Conservation (phyloP, 345 rosid genomes). For the Citrus inodora region DNA sequence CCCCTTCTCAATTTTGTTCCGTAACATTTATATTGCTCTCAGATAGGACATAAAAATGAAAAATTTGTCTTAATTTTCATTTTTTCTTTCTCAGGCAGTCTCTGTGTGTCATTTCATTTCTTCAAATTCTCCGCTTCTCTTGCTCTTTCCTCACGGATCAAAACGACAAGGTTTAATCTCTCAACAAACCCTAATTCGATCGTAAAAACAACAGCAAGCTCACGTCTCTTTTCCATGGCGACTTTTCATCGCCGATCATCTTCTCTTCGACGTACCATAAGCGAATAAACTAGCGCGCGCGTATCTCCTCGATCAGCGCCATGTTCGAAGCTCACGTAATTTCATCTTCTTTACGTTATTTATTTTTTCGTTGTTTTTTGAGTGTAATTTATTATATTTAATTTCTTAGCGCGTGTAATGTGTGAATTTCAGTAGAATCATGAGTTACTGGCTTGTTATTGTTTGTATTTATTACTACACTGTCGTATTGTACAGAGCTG, state of each 20-base stretch:
- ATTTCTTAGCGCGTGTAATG: neutral
- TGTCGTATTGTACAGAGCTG: neutral
- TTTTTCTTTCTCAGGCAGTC: neutral
- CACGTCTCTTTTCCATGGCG: conserved; percentile 16
- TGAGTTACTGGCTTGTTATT: neutral
- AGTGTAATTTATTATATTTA: neutral
- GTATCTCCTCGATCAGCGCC: conserved; percentile 30
- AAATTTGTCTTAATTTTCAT: neutral
- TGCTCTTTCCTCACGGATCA: conserved; percentile 18
- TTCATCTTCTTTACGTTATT: neutral
- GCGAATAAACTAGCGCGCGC: conserved; percentile 11
- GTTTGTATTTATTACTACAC: neutral
- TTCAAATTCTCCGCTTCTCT: conserved; percentile 41
- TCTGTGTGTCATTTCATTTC: neutral
- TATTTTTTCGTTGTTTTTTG: neutral
- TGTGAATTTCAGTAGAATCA: neutral
- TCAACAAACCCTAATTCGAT: conserved; percentile 16
- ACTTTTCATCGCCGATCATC: conserved; percentile 36
- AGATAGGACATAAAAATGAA: neutral
- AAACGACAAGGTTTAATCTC: neutral
- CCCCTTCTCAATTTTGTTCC: neutral
- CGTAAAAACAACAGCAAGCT: neutral
- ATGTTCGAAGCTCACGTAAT: conserved; percentile 95
- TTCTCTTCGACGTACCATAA: conserved; percentile 24
- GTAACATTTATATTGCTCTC: neutral